These are phyloP conservation scores for Hypocreales sp. DNA, from an alignment of 2,329 filamentous ascomycete genomes.

Conservation along the genomic window DNA sequence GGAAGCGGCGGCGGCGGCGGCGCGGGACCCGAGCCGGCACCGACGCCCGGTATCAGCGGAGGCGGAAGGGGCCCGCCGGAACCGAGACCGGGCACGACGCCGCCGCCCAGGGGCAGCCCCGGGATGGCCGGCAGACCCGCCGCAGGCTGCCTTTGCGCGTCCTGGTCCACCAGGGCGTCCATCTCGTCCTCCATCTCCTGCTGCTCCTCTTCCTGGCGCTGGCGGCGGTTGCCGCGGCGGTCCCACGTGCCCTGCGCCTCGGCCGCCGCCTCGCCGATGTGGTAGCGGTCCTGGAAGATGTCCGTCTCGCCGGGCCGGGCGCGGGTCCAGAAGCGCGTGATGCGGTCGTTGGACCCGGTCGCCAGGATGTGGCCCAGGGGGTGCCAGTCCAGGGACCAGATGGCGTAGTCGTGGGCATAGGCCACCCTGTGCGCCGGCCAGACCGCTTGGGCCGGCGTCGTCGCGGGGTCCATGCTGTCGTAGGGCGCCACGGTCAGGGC, in stretches of 20 bases:
- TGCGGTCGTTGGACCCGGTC: slow-evolving; percentile 89
- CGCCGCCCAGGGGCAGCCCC: slow-evolving; percentile 33
- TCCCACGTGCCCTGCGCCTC: slow-evolving; percentile 94
- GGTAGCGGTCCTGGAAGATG: slow-evolving; percentile 79
- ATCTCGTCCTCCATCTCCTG: slow-evolving; percentile 87
- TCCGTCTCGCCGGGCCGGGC: slow-evolving; percentile 76
- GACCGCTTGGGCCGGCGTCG: slow-evolving; percentile 76
- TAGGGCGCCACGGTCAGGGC: slow-evolving; percentile 65
- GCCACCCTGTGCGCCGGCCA: slow-evolving; percentile 78
- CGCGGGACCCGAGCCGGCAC: slow-evolving; percentile 15
- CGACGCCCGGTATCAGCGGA: slow-evolving; percentile 35
- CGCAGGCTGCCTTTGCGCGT: slow-evolving; percentile 41
- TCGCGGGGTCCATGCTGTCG: slow-evolving; percentile 64
- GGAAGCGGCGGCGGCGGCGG: slow-evolving; percentile 33
- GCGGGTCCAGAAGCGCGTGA: slow-evolving; percentile 93
- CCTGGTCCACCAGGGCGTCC: slow-evolving; percentile 80
- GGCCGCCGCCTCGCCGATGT: slow-evolving; percentile 85
- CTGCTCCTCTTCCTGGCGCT: slow-evolving; percentile 83
- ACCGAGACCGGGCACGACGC: slow-evolving; percentile 23
- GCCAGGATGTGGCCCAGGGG: slow-evolving; percentile 89
- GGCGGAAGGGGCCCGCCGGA: slow-evolving; percentile 22
- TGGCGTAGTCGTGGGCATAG: slow-evolving; percentile 84
- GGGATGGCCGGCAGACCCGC: slow-evolving; percentile 41
- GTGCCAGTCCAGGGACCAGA: slow-evolving; percentile 98
- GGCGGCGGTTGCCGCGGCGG: slow-evolving; percentile 58